Evolutionary conservation across 2,329 filamentous ascomycete genomes (phyloP), one percentile per base, ranked within the genome.

Genomic region (Stachybotrys echinatus): DNA sequence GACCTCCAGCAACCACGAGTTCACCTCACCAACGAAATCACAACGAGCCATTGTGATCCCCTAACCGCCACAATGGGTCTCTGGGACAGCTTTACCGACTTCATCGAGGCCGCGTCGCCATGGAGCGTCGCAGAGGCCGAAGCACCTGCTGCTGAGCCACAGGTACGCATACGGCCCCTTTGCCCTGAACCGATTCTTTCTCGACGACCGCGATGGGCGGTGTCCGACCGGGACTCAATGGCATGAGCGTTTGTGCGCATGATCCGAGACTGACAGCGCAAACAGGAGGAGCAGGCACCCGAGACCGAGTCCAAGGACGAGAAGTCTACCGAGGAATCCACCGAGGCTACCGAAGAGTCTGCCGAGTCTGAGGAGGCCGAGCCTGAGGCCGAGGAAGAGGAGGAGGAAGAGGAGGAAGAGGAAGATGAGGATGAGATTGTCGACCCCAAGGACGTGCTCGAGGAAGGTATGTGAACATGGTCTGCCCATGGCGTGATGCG

Each of bases 381-480:
- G 34, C 44, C 52, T 39, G 52, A 59, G 52, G 61, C 60, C 31
- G 59, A 60, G 45, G 71, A 72, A 46, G 61, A 66, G 44, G 76
- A 80, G 54, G 72, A 75, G 48, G 69, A 73, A 14, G 74, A 71
- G 42, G 87, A 85, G 22, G 86, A 87, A 42, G 85, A 87, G 31
- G 85, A 87, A 34, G 86, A 90, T 19, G 88, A 92, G 52, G 89
- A 94, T 48, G 89, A 92, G 55, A 87, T 92, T 54, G 84, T 87
- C 61, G 92, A 97, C 70, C 84, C 87, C 61, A 95, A 95, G 81
- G 89, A 92, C 55, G 81, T 83, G 71, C 74, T 97, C 55, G 88
- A 95, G 74, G 90, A 95, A 83, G 91, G 94, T 97, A 73, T 80
- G 89, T 69, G 44, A 52, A 48, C 46, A n/a, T 45, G 27, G 14